Conservation (phyloP, 129 eudicot genomes). For the Centaurea solstitialis region DNA sequence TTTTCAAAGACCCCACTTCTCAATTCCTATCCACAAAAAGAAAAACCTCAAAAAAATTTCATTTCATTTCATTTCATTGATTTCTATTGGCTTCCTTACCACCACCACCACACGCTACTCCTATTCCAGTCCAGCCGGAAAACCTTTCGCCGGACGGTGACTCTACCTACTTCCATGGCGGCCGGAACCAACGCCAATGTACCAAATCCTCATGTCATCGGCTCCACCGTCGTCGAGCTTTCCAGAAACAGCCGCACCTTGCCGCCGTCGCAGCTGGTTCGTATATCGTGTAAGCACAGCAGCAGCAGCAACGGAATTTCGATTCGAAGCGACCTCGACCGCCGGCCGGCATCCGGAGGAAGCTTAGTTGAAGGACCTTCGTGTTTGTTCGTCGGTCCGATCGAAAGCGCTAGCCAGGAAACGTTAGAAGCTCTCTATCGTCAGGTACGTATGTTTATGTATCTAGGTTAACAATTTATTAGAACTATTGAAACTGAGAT, state of each 20-base stretch:
- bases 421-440: slow-evolving; percentile 96
- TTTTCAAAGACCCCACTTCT: slow-evolving; percentile 2
- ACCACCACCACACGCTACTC: slow-evolving; percentile 23
- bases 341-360: slow-evolving; percentile 15
- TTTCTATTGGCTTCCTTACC: background rate
- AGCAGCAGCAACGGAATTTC: slow-evolving; percentile 37
- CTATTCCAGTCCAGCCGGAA: slow-evolving; percentile 1
- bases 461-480: background rate
- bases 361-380: slow-evolving; percentile 69
- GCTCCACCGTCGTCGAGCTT: slow-evolving; percentile 49
- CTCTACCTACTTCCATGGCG: slow-evolving; percentile 43
- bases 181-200: slow-evolving; percentile 45
- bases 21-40: slow-evolving; percentile 24
- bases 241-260: slow-evolving; percentile 47
- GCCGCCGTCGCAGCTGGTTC: slow-evolving; percentile 44
- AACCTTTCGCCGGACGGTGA: background rate
- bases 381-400: slow-evolving; percentile 81
- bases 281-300: slow-evolving; percentile 43
- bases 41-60: background rate
- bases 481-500: background rate
- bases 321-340: slow-evolving; percentile 25
- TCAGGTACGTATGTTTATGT: slow-evolving; percentile 49
- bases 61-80: background rate
- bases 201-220: slow-evolving; percentile 42
- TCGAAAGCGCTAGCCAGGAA: slow-evolving; percentile 80